Conservation (phyloP, 2,329 filamentous ascomycete genomes). For the Diaporthe vaccinii region DNA sequence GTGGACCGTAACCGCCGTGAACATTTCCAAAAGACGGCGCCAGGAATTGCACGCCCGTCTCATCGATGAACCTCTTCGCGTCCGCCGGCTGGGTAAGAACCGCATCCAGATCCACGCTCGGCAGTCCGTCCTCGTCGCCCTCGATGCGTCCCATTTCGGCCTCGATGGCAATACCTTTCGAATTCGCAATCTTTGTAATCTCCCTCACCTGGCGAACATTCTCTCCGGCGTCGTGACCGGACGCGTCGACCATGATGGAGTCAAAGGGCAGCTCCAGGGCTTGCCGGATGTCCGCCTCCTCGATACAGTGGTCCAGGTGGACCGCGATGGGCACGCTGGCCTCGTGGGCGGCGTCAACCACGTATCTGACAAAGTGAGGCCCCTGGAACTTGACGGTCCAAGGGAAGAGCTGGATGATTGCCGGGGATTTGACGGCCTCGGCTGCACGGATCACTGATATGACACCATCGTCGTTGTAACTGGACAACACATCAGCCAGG, state of each 20-base stretch:
- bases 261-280: slow-evolving; percentile 64
- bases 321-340: slow-evolving; percentile 66
- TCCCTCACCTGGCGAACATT: slow-evolving; percentile 71
- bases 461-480: slow-evolving; percentile 74
- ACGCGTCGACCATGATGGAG: slow-evolving; percentile 78
- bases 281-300: slow-evolving; percentile 46
- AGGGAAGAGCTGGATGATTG: slow-evolving; percentile 76
- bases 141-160: slow-evolving; percentile 76
- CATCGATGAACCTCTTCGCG: slow-evolving; percentile 2
- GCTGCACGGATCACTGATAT: slow-evolving; percentile 72
- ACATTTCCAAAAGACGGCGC: not conserved
- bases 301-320: slow-evolving; percentile 71
- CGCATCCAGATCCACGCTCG: slow-evolving; percentile 17
- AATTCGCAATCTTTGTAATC: slow-evolving; percentile 70
- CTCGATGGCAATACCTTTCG: slow-evolving; percentile 72
- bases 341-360: slow-evolving; percentile 61
- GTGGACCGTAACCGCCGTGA: not conserved
- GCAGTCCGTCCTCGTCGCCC: slow-evolving; percentile 67
- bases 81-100: not conserved
- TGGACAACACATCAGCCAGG: not conserved
- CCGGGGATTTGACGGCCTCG: slow-evolving; percentile 69
- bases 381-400: slow-evolving; percentile 74
- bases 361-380: slow-evolving; percentile 60
- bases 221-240: slow-evolving; percentile 72
- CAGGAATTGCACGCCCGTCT: slow-evolving; percentile 6